Base-by-base conservation (phyloP, 768 basidiomycete species). In the Kwoniella botswanensis region DNA sequence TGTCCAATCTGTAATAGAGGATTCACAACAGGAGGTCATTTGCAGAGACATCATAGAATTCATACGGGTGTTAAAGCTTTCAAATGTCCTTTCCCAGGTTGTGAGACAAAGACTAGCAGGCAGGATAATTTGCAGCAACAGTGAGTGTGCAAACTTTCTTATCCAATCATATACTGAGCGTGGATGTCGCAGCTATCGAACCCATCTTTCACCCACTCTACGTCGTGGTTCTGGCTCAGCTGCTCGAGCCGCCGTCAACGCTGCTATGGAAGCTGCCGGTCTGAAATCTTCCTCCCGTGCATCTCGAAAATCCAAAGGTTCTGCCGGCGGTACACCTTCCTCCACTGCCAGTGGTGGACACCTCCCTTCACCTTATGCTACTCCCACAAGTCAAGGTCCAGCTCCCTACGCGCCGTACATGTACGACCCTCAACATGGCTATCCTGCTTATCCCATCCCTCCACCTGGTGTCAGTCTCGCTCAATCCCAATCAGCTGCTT, bases 41-140 rank as follows among this genome's bases (percentile, higher is more conserved):
- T 95, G 21, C 91, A 93, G 0, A 88, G 93, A 58, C 93, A 95
- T 80, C 87, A 91, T n/a, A 86, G 93, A 66, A 91, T 94, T 13
- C 93, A 95, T 85, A 95, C 93, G 17, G 93, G 93, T 52, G 93
- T 94, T 78, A 88, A 92, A 72, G 94, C 94, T 84, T 92, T 94
- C 85, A 92, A 90, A 70, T 96, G 93, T 79, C 93, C 94, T 43
- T 95, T 93, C 85, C 93, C 94, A n/a, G 93, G 93, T 24, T 96
- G 93, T 82, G 92, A 94, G 76, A 94, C 93, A 1, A 87, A 92
- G 18, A 95, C 94, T 75, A 93, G 92, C 12, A 86, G 93, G 43
- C 93, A 94, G 83, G 94, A 96, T 76, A 96, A 96, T 74, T 87
- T 96, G 18, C 89, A 88, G 74, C 87, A 88, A 74, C 87, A 88